Conservation (phyloP, 2,329 filamentous ascomycete genomes). For the Zymoseptoria ardabiliae region DNA sequence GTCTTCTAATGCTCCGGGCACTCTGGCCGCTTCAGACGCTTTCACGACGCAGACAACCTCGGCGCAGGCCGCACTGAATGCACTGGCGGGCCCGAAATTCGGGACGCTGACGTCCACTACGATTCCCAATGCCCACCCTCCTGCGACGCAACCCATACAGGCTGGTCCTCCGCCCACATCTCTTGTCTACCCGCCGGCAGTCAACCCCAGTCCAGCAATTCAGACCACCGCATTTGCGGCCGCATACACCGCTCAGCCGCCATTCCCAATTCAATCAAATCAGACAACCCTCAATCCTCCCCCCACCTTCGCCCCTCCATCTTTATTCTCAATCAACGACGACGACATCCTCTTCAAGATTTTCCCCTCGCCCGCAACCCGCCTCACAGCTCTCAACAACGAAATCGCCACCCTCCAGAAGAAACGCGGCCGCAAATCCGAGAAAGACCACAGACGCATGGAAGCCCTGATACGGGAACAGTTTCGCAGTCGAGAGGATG, state of each 20-base stretch:
- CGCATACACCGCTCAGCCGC: not conserved
- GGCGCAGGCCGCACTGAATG: not conserved
- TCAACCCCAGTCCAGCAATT: not conserved
- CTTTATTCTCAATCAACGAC: not conserved
- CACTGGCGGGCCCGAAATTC: not conserved
- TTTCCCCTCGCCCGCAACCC: not conserved
- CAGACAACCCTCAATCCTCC: not conserved
- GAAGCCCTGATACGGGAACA: not conserved
- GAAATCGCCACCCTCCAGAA: not conserved
- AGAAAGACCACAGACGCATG: not conserved
- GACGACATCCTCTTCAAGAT: not conserved
- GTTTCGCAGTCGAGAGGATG: not conserved
- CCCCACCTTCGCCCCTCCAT: not conserved
- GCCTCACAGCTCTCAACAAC: not conserved
- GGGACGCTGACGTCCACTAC: not conserved
- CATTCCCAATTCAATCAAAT: not conserved
- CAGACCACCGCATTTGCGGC: not conserved
- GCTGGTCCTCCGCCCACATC: not conserved
- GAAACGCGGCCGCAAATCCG: not conserved
- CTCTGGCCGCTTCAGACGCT: not conserved
- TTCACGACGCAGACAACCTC: not conserved
- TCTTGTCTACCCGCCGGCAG: not conserved
- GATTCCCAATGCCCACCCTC: not conserved
- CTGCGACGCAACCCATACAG: not conserved
- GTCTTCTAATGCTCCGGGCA: not conserved